These are phyloP conservation scores for Metarhizium sp. DNA, from an alignment of 2,329 filamentous ascomycete genomes.

Conservation along the genomic window DNA sequence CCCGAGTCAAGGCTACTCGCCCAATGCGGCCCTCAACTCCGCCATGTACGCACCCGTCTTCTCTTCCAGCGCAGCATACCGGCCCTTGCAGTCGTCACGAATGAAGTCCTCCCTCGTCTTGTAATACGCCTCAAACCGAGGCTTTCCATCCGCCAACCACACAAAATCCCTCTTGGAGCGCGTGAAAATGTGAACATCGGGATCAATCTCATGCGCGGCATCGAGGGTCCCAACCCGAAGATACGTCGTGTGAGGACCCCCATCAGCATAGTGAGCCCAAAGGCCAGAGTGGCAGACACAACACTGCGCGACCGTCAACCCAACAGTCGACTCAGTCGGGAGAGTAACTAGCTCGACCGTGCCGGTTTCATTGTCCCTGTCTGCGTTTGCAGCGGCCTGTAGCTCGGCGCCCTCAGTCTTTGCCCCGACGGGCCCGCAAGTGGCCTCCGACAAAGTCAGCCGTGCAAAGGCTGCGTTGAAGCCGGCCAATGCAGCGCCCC, in stretches of 20 bases:
- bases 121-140: constrained; percentile 23
- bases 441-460: too few species aligned
- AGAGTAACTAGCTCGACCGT: constrained; percentile 22
- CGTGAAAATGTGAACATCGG: constrained; percentile 37
- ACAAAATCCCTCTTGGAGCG: constrained; percentile 29
- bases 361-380: too few species aligned
- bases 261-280: constrained; percentile 31
- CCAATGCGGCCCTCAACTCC: constrained; percentile 8
- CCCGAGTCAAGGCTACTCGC: not conserved
- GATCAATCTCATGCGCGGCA: constrained; percentile 21
- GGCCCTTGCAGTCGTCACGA: constrained; percentile 17
- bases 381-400: too few species aligned
- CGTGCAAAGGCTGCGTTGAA: too few species aligned
- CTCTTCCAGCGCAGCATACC: too few species aligned
- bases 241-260: constrained; percentile 22
- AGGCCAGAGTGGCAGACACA: constrained; percentile 29
- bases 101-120: constrained; percentile 19
- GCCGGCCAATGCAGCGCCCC: too few species aligned
- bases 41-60: too few species aligned
- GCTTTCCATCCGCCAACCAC: constrained; percentile 23
- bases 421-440: too few species aligned
- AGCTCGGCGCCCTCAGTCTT: too few species aligned
- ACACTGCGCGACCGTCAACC: constrained; percentile 32
- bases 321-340: constrained; percentile 20
- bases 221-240: constrained; percentile 37